Evolutionary conservation across 805 yeast species (phyloP).

Genomic region (Candida rishiriensis): DNA sequence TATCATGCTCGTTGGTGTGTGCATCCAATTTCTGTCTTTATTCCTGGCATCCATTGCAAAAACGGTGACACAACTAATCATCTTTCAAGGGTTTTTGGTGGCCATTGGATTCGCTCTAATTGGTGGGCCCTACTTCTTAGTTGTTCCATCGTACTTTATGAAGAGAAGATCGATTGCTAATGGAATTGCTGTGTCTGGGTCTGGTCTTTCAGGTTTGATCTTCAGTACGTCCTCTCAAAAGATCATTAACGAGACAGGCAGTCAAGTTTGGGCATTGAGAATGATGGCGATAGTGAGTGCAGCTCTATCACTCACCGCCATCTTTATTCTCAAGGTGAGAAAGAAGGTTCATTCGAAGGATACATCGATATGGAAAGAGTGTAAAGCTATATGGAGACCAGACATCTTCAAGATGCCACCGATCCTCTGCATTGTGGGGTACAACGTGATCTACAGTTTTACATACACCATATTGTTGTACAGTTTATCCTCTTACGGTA

Average conservation of each 20-base stretch:
- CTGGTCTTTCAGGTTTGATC: conserved; percentile 50
- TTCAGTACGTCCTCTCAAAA: conserved; percentile 40
- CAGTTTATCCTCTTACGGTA: conserved; percentile 45
- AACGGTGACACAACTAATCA: conserved; percentile 39
- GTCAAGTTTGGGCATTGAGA: conserved; percentile 45
- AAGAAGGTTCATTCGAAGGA: conserved; percentile 18
- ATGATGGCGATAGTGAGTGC: conserved; percentile 34
- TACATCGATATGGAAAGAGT: conserved; percentile 17
- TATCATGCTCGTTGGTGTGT: conserved; percentile 40
- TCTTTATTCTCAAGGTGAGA: conserved; percentile 20
- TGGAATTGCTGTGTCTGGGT: conserved; percentile 46
- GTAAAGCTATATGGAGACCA: conserved; percentile 9
- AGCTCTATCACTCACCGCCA: conserved; percentile 15
- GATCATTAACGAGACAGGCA: conserved; percentile 37
- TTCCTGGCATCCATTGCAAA: conserved; percentile 42
- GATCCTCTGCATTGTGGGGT: conserved; percentile 19
- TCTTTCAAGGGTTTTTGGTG: conserved; percentile 45
- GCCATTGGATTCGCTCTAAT: conserved; percentile 40
- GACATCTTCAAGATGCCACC: conserved; percentile 18
- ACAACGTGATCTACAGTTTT: conserved; percentile 27
- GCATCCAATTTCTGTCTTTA: conserved; percentile 35
- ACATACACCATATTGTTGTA: conserved; percentile 35
- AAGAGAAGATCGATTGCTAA: conserved; percentile 40
- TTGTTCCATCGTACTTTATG: conserved; percentile 49
- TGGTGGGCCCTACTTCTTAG: conserved; percentile 29